Evolutionary conservation across 305 asterid species (phyloP).

Genomic region (Ajuga reptans): DNA sequence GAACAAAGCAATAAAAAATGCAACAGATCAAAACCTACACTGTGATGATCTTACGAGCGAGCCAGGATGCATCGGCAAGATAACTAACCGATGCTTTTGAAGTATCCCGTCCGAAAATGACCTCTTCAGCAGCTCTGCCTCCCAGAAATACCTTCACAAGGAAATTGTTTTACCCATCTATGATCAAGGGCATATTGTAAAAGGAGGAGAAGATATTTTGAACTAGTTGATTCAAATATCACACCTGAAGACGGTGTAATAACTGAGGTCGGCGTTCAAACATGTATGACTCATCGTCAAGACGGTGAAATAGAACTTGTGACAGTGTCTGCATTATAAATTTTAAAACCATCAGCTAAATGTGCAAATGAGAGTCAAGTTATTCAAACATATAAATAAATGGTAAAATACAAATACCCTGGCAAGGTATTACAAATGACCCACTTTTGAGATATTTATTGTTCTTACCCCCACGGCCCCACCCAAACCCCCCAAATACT

Average conservation of each 20-base stretch:
- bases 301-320: slow-evolving; percentile 84
- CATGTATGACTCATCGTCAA: slow-evolving; percentile 71
- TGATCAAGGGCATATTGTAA: neutral
- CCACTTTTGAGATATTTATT: too few species aligned
- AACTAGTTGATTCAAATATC: slow-evolving; percentile 21
- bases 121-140: slow-evolving; percentile 97
- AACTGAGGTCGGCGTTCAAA: slow-evolving; percentile 86
- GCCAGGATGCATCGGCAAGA: slow-evolving; percentile 99
- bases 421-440: too few species aligned
- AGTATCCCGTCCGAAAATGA: slow-evolving; percentile 79
- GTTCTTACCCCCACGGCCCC: neutral
- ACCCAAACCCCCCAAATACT: neutral
- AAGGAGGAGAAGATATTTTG: neutral
- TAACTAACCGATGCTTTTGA: slow-evolving; percentile 80
- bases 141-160: slow-evolving; percentile 71
- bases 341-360: slow-evolving; percentile 4
- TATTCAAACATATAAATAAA: neutral
- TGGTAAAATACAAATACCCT: neutral
- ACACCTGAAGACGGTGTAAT: slow-evolving; percentile 98
- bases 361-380: neutral
- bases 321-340: slow-evolving; percentile 61
- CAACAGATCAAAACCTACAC: slow-evolving; percentile 40
- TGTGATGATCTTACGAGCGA: slow-evolving; percentile 91
- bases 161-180: slow-evolving; percentile 1
- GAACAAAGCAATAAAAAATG: neutral